These are phyloP conservation scores for Microbotryum intermedium DNA, from an alignment of 1,284 basidiomycete genomes.

Conservation along the genomic window DNA sequence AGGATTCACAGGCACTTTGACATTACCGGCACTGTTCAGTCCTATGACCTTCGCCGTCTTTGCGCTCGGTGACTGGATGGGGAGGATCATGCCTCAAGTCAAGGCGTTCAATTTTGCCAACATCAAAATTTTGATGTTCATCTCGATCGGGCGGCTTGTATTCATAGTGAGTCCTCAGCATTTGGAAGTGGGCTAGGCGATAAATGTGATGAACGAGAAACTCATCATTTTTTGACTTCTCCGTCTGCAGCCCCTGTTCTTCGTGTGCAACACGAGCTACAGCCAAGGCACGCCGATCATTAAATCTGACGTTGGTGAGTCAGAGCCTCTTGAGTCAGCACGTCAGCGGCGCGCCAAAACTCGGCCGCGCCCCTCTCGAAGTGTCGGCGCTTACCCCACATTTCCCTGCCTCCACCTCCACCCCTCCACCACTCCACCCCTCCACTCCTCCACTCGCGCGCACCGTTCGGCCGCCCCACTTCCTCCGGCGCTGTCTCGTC, in stretches of 20 bases:
- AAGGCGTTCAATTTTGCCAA: slow-evolving; percentile 20
- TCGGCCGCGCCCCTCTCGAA: too few relatives aligned
- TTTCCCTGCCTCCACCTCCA: background rate
- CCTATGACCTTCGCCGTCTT: slow-evolving; percentile 35
- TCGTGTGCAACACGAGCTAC: slow-evolving; percentile 31
- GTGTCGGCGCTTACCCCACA: too few relatives aligned
- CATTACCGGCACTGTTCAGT: slow-evolving; percentile 23
- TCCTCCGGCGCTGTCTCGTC: too few relatives aligned
- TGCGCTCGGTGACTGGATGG: slow-evolving; percentile 34
- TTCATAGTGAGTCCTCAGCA: slow-evolving; percentile 30
- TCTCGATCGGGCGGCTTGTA: slow-evolving; percentile 19
- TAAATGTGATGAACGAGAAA: background rate
- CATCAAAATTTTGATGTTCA: slow-evolving; percentile 15
- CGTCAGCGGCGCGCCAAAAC: too few relatives aligned
- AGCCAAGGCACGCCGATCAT: slow-evolving; percentile 24
- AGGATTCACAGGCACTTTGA: slow-evolving; percentile 1
- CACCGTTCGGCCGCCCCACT: background rate
- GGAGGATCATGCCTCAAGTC: slow-evolving; percentile 32
- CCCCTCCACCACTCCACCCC: background rate
- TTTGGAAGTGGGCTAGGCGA: background rate
- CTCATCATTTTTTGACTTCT: background rate
- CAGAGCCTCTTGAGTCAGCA: too few relatives aligned
- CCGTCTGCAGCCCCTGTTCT: slow-evolving; percentile 30
- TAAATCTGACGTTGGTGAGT: slow-evolving; percentile 31
- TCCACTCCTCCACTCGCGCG: background rate